phyloP scores from a whole-genome alignment of 441 rosid species.

The Erodium trifolium region DNA sequence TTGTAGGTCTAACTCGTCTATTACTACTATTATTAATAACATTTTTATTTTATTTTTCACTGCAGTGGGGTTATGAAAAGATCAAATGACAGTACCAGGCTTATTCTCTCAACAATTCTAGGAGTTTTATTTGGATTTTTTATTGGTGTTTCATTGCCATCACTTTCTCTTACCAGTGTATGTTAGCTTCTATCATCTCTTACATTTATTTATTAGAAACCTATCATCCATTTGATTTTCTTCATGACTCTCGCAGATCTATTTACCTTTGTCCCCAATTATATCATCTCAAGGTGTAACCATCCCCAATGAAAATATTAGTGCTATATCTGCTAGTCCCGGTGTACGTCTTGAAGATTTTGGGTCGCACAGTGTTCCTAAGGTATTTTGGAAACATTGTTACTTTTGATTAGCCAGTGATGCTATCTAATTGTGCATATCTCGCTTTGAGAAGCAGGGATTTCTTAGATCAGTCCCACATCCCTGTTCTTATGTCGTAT shows the following conservation, averaged over 20 bases:
- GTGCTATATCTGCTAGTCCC: conserved; percentile 11
- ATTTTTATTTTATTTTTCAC: conserved; percentile 19
- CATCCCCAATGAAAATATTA: conserved; percentile 1
- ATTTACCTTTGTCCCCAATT: neutral
- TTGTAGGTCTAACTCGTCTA: conserved; percentile 10
- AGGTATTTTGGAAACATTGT: conserved; percentile 26
- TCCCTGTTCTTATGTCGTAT: neutral
- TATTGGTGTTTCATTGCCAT: conserved; percentile 60
- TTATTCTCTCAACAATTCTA: conserved; percentile 41
- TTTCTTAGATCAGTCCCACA: neutral
- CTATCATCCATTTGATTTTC: conserved; percentile 7
- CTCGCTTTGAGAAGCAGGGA: neutral
- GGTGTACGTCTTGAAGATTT: conserved; percentile 28
- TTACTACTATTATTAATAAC: neutral
- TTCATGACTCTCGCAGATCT: neutral
- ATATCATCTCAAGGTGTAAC: neutral
- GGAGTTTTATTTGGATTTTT: conserved; percentile 66
- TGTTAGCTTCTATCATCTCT: conserved; percentile 12
- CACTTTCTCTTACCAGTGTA: conserved; percentile 54
- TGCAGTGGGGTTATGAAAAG: conserved; percentile 49
- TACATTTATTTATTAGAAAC: neutral
- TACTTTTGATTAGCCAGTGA: conserved; percentile 9
- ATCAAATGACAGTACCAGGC: conserved; percentile 43
- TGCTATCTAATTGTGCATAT: neutral
- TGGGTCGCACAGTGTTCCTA: conserved; percentile 29